Evolutionary conservation across 2,329 filamentous ascomycete genomes (phyloP), one percentile per base, ranked within the genome.

Genomic region (Coniochaeta pulveracea): DNA sequence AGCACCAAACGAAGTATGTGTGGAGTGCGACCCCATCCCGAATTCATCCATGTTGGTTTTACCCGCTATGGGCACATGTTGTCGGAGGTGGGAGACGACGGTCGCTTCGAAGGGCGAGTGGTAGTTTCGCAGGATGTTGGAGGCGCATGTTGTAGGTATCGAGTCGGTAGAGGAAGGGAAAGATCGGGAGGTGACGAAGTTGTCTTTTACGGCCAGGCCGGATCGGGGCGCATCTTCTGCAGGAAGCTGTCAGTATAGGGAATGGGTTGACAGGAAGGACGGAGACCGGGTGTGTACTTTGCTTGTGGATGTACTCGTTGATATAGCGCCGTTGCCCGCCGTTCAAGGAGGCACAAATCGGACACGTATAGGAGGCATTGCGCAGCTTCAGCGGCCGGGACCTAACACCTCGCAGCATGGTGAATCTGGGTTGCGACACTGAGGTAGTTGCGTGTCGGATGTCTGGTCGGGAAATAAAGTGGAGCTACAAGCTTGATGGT

Each of bases 31-130:
- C 35, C 55, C 55, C 55, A 58, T 58, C 44, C 55, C 55, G 38
- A 58, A 58, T 43, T 58, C 91, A 57, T 96, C 91, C 65, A 96
- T 76, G 52, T 93, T 94, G 3, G 85, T 88, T 56, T 94, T 94
- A 6, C 80, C 81, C 2, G 77, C 66, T 2, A 89, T 54, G 5
- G 69, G 54, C 5, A 74, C 76, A 26, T 80, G 81, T 5, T 70
- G 66, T 18, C 61, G 51, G 36, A 95, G 66, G 45, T 78, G 71
- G 33, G 66, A 60, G 21, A 93, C 75, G 12, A 95, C 77, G 7
- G 84, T 89, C 12, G 89, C 85, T 51, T 88, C 75, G 55, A 82
- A 89, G 4, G 88, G 84, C 39, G 81, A 85, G 22, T 55, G 60
- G 55, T 88, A 84, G 40, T 63, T 64, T n/a, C 64, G 51, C 25